These are phyloP conservation scores for Raphanus hybrid DNA, from an alignment of 441 rosid genomes.

Conservation along the genomic window DNA sequence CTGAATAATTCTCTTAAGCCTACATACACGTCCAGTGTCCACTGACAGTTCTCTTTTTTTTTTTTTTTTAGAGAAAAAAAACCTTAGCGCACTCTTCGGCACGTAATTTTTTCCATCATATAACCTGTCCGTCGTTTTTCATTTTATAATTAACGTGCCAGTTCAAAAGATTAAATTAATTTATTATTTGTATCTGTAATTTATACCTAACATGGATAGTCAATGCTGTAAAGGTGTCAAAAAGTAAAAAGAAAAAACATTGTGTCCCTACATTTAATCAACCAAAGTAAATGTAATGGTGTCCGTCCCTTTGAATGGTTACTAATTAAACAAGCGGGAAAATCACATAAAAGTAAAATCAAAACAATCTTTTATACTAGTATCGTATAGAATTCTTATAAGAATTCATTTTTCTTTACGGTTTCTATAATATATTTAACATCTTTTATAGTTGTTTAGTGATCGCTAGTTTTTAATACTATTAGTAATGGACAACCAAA, in stretches of 20 bases:
- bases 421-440: background rate
- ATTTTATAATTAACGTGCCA: background rate
- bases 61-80: no score
- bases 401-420: background rate
- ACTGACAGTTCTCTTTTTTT: no score
- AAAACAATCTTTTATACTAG: background rate
- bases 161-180: background rate
- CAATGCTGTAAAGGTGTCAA: background rate
- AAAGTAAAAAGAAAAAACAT: slow-evolving; percentile 2
- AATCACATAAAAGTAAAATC: background rate
- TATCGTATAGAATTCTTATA: background rate
- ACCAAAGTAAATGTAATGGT: background rate
- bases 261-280: slow-evolving; percentile 9
- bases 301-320: background rate
- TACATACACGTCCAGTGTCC: no score
- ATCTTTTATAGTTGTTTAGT: background rate
- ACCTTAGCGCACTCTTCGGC: no score
- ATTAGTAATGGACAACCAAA: no score
- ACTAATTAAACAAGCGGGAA: background rate
- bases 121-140: slow-evolving; percentile 3
- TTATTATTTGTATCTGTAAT: background rate
- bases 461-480: background rate
- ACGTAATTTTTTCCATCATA: no score
- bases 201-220: background rate
- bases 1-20: no score